Conservation (phyloP, 108 stramenopile genomes). For the Nitzschia sp. region DNA sequence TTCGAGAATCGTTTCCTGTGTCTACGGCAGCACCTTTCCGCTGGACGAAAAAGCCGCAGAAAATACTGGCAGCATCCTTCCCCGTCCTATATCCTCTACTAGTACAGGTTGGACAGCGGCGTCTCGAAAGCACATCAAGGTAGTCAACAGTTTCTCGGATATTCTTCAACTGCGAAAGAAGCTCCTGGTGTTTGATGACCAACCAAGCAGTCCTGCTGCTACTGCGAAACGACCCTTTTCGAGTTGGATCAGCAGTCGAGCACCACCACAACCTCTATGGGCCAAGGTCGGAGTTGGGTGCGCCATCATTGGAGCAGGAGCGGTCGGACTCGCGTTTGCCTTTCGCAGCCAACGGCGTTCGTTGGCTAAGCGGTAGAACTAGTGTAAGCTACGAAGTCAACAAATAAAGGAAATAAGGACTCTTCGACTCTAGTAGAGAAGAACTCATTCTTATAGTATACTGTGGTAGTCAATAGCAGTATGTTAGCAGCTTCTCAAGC, state of each 20-base stretch:
- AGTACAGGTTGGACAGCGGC: neutral
- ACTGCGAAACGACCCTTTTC: neutral
- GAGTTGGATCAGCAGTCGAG: neutral
- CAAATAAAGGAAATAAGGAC: no score
- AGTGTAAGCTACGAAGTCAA: no score
- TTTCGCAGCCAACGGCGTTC: neutral
- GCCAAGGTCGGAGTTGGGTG: constrained; percentile 11
- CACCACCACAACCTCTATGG: neutral
- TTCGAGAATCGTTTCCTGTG: constrained; percentile 61
- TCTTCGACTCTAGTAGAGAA: no score
- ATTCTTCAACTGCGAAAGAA: constrained; percentile 27
- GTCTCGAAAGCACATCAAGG: constrained; percentile 9
- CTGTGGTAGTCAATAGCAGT: no score
- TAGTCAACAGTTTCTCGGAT: constrained; percentile 33
- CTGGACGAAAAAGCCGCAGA: constrained; percentile 14
- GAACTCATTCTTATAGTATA: no score
- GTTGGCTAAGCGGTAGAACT: neutral
- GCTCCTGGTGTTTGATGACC: constrained; percentile 16
- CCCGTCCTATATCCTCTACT: neutral
- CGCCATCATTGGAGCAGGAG: constrained; percentile 5
- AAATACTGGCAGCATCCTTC: neutral
- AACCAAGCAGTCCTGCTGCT: neutral
- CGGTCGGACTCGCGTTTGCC: constrained; percentile 11
- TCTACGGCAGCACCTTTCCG: constrained; percentile 86
- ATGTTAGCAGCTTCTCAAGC: no score